Evolutionary conservation across 495 filamentous ascomycete species (phyloP), one percentile per base, ranked within the genome.

Genomic region (Penicillium diatomitis): DNA sequence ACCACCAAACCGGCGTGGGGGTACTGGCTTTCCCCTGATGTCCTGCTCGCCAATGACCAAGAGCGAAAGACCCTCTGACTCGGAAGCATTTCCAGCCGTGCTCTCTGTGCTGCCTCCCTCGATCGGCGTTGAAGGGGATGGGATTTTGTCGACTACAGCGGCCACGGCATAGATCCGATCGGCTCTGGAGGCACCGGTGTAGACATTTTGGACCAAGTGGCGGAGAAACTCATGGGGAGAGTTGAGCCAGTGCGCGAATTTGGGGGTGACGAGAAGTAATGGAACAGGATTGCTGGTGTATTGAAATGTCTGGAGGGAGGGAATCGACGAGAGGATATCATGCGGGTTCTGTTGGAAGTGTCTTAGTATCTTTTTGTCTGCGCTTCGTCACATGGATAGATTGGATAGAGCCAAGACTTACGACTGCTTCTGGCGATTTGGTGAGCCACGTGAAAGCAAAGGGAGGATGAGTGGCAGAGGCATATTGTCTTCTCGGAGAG

Each of bases 171-270:
- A 50, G 6, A 67, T 38, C 12, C 58, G 32, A 5, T 52, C 37
- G 1, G 50, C n/a, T 0, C 43, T 32, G 4, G 46, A 11, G 8
- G 52, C 9, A n/a, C 41, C 33, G 9, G 35, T 37, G 40, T 63
- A 60, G 8, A 68, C 35, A 32, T 48, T 58, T 41, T 56, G 61
- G 10, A 72, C 42, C 29, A 64, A 66, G 48, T 64, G 46, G 32
- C 52, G 49, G 5, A 71, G 53, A 46, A 74, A 71, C 5, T 49
- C 41, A 40, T 55, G 51, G 11, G 58, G 42, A 30, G 62, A 47
- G 46, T 72, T 64, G 37, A 68, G 60, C 67, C 68, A 73, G 34
- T 62, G 55, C 8, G 69, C 64, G 39, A 74, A 71, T n/a, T 55
- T 52, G 5, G 69, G 63, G 5, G 69, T 72, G 29, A 63, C 57